Conservation (phyloP, 73 alveolate species). For the Tetrahymena elliotti region DNA sequence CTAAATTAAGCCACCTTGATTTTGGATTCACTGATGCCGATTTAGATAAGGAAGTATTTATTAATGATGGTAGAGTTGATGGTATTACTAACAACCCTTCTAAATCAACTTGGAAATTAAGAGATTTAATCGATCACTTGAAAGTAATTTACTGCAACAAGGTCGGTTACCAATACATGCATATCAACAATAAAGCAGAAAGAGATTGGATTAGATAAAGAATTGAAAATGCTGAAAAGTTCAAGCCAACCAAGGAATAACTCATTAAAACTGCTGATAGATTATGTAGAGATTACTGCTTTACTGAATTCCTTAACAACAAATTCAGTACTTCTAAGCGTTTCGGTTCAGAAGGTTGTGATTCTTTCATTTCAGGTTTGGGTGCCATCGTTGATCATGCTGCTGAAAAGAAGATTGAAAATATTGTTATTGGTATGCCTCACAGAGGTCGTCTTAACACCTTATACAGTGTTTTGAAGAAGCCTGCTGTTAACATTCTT, state of each 20-base stretch:
- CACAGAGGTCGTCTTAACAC: constrained; percentile 97
- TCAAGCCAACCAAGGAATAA: constrained; percentile 50
- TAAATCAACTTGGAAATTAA: constrained; percentile 52
- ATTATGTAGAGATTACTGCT: constrained; percentile 57
- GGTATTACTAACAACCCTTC: constrained; percentile 12
- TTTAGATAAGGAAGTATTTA: constrained; percentile 65
- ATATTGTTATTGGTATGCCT: constrained; percentile 92
- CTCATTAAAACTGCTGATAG: constrained; percentile 46
- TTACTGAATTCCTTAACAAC: constrained; percentile 58
- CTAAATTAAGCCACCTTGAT: neutral
- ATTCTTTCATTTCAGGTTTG: constrained; percentile 53
- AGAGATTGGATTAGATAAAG: constrained; percentile 76
- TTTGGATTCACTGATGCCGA: constrained; percentile 63
- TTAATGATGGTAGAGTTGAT: constrained; percentile 30
- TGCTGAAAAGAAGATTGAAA: constrained; percentile 70
- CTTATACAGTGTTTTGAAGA: constrained; percentile 71
- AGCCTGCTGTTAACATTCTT: constrained; percentile 66
- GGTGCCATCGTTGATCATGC: constrained; percentile 63
- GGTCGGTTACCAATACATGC: constrained; percentile 81
- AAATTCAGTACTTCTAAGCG: constrained; percentile 89
- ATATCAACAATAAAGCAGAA: constrained; percentile 59
- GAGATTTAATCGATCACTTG: constrained; percentile 61
- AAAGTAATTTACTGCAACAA: constrained; percentile 68
- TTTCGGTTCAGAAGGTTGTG: constrained; percentile 90
- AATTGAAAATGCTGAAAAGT: constrained; percentile 57